Percentiles rank a stretch among this genome's conserved stretches.
phyloP scores from a whole-genome alignment of 2,329 filamentous ascomycete species.

The Nemania diffusa region DNA sequence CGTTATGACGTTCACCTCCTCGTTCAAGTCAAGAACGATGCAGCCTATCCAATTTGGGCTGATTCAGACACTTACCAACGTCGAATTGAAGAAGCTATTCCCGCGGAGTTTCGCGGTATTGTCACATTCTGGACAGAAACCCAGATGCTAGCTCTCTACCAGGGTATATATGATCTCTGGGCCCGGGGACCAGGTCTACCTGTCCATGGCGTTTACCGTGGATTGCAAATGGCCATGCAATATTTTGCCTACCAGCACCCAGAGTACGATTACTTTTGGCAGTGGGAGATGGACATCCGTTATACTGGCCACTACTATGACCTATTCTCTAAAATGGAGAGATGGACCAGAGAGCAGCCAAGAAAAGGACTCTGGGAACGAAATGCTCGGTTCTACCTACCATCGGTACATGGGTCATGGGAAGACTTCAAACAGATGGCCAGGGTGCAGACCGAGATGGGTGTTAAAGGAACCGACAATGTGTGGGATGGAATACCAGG shows the following conservation, averaged over 20 bases:
- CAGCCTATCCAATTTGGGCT: constrained; percentile 79
- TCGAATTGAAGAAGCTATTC: constrained; percentile 74
- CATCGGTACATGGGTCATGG: constrained; percentile 79
- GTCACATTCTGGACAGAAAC: constrained; percentile 93
- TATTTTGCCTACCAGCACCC: constrained; percentile 90
- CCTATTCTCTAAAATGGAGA: constrained; percentile 73
- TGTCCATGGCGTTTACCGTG: constrained; percentile 92
- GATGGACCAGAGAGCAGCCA: constrained; percentile 78
- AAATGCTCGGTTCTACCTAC: constrained; percentile 80
- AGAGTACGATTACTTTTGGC: constrained; percentile 92
- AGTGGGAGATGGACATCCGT: constrained; percentile 94
- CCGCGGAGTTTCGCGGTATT: constrained; percentile 87
- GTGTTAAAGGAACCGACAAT: constrained; percentile 72
- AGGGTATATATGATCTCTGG: constrained; percentile 84
- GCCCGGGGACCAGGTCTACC: constrained; percentile 73
- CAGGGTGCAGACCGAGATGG: constrained; percentile 78
- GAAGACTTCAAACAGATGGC: constrained; percentile 83
- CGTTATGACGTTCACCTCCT: constrained; percentile 89
- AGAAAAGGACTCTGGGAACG: constrained; percentile 85
- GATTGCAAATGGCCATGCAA: constrained; percentile 93
- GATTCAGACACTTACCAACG: constrained; percentile 74
- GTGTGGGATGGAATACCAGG: constrained; percentile 68
- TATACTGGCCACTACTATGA: constrained; percentile 91
- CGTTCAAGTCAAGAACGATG: constrained; percentile 83
- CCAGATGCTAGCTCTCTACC: constrained; percentile 91